phyloP scores from a whole-genome alignment of 805 yeast genomes.

The Candida nanaspora region DNA sequence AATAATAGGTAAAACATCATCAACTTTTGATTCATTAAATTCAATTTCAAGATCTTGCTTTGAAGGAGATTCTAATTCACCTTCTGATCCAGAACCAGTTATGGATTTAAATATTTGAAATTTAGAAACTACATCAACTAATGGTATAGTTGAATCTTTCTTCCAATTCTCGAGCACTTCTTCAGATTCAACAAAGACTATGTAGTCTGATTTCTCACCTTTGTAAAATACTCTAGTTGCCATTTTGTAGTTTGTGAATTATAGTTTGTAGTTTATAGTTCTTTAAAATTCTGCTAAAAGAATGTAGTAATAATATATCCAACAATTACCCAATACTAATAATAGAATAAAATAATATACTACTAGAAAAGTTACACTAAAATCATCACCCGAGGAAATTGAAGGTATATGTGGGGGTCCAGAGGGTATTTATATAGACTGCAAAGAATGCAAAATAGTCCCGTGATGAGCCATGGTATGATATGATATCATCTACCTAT shows the following conservation, averaged over 20 bases:
- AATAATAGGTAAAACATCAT: conserved; percentile 45
- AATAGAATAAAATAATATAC: too few relatives aligned
- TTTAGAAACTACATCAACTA: conserved; percentile 53
- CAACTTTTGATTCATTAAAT: conserved; percentile 56
- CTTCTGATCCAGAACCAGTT: conserved; percentile 61
- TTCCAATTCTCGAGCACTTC: conserved; percentile 41
- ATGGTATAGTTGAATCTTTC: conserved; percentile 48
- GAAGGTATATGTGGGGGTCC: too few relatives aligned
- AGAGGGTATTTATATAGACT: too few relatives aligned
- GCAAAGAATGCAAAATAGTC: too few relatives aligned
- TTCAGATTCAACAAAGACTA: conserved; percentile 53
- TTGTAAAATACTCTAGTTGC: conserved; percentile 48
- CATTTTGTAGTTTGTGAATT: background rate
- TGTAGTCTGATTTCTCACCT: conserved; percentile 58
- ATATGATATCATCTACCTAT: too few relatives aligned
- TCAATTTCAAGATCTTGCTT: conserved; percentile 55
- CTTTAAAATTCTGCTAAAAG: too few relatives aligned
- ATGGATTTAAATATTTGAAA: conserved; percentile 59
- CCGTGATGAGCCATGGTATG: too few relatives aligned
- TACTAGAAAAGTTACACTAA: too few relatives aligned
- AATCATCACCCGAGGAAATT: too few relatives aligned
- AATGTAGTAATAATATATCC: too few relatives aligned
- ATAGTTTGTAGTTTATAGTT: background rate
- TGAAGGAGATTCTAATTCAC: conserved; percentile 67
- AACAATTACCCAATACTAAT: too few relatives aligned